Conservation (phyloP, 805 yeast species). For the Candida manassasensis region DNA sequence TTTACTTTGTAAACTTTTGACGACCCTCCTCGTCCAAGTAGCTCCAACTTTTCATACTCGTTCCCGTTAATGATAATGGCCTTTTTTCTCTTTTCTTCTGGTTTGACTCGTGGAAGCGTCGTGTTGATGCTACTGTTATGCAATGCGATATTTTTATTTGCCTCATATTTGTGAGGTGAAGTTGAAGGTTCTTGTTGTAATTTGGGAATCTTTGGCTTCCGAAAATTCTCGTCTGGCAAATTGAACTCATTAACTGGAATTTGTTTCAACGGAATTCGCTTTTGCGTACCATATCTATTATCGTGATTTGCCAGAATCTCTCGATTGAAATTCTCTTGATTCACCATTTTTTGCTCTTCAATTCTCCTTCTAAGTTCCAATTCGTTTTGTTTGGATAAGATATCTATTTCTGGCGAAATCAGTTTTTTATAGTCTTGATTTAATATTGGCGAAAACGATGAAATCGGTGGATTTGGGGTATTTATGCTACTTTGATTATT, state of each 20-base stretch:
- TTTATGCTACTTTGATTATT: not conserved
- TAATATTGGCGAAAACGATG: constrained; percentile 1
- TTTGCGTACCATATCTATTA: not conserved
- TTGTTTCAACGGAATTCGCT: constrained; percentile 7
- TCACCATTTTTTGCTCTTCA: constrained; percentile 20
- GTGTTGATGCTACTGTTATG: not conserved
- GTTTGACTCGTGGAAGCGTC: constrained; percentile 6
- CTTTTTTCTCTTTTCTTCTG: constrained; percentile 21
- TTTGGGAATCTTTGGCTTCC: constrained; percentile 31
- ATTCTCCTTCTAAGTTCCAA: constrained; percentile 20
- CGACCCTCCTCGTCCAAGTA: constrained; percentile 87
- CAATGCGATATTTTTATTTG: not conserved
- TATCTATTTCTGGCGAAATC: not conserved
- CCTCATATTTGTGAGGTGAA: not conserved
- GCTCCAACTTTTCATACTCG: constrained; percentile 68
- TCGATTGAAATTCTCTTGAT: constrained; percentile 6
- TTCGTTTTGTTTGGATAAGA: constrained; percentile 15
- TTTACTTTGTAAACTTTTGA: constrained; percentile 85
- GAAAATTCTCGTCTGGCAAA: constrained; percentile 14
- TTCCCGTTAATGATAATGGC: constrained; percentile 46
- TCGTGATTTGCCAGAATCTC: not conserved
- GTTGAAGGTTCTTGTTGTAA: not conserved
- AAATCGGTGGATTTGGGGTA: not conserved
- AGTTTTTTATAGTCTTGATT: not conserved
- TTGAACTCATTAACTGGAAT: constrained; percentile 13